Base-by-base conservation (phyloP, 2,329 filamentous ascomycete genomes). In the Xylariaceae sp. region DNA sequence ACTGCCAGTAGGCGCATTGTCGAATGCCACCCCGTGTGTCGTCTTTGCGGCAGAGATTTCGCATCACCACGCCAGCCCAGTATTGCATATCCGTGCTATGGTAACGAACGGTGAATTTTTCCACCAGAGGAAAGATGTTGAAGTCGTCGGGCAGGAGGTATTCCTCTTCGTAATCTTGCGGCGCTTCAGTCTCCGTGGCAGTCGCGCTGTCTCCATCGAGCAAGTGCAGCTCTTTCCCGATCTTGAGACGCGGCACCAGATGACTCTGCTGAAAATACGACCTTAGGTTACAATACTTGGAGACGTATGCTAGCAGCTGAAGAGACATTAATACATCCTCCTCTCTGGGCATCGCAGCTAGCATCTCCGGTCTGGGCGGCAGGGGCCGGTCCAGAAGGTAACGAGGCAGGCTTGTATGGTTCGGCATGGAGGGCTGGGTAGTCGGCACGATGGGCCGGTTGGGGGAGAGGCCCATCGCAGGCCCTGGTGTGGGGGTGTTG, bases 51-150 rank as follows among this genome's bases (percentile, higher is more conserved):
- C 92, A 98, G 31, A 98, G 75, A 56, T 98, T 98, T 44, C 92
- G 77, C 92, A 98, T 98, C 29, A 98, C 92, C 12, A 98, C 92
- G 42, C 90, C 92, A 13, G 92, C 92, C 92, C 92, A 98, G 65
- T 98, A 98, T 59, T 95, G 90, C 92, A 98, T 98, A 56, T 95
- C 89, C 39, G 87, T 85, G 44, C 85, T 88, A 61, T 95, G 87
- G 55, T 95, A 88, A 44, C 92, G 80, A 19, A 95, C 86, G 4
- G 92, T 98, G 57, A 96, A 98, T 60, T 95, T 96, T 61, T 98
- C 92, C 30, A 98, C 92, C 22, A 98, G 69, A 3, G 92, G 92
- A 63, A 98, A 98, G 46, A 98, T 94, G 61, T 98, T 98, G 63
- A 94, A 90, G 58, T 96, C 87, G 53, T 96, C 90, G 11, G 89